Conservation (phyloP, 495 filamentous ascomycete species). For the Podospora comata region DNA sequence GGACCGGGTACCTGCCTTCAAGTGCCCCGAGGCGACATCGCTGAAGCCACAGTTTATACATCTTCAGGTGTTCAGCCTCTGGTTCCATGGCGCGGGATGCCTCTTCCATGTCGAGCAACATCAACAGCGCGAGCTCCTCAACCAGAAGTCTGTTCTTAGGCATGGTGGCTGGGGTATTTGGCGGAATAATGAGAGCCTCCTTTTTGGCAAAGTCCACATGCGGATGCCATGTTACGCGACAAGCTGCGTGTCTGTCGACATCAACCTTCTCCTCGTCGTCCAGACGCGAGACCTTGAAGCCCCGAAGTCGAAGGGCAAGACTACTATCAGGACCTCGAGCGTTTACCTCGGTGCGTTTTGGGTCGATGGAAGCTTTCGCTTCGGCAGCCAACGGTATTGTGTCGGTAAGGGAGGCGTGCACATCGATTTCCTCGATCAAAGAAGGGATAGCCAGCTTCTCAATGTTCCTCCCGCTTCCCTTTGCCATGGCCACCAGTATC, state of each 20-base stretch:
- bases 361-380: not conserved
- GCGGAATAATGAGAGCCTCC: not conserved
- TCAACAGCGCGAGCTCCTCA: not conserved
- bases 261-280: not conserved
- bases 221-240: not conserved
- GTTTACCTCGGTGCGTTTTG: not conserved
- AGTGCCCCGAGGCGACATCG: not conserved
- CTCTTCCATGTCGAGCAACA: not conserved
- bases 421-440: constrained; percentile 38
- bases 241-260: not conserved
- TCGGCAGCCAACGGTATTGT: not conserved
- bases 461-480: constrained; percentile 23
- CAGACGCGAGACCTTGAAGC: not conserved
- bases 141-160: not conserved
- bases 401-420: not conserved
- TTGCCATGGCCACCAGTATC: constrained; percentile 25
- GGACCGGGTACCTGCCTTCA: not conserved
- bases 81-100: not conserved
- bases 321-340: not conserved
- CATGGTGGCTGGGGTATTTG: not conserved
- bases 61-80: not conserved
- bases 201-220: not conserved
- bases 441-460: constrained; percentile 25
- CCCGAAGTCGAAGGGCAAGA: not conserved
- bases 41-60: not conserved